Base-by-base conservation (phyloP, 257 asterid species). In the Fraxinus quadrangulata region DNA sequence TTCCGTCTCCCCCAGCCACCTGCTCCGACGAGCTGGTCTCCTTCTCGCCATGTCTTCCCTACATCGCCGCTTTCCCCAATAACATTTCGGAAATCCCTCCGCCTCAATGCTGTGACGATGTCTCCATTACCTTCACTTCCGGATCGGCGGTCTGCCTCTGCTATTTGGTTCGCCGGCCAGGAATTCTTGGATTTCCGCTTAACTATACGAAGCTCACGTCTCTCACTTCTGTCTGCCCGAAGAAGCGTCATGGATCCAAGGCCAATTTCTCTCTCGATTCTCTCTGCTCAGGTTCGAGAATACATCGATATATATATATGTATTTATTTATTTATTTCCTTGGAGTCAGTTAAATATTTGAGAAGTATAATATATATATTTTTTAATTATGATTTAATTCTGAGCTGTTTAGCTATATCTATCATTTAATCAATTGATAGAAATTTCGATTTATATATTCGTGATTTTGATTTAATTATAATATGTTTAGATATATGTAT, bases 31-130 rank as follows among this genome's bases (percentile, higher is more conserved):
- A 88, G 76, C 80, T 94, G 74, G 93, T 91, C 34, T 26, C 80
- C 7, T 91, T 94, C 85, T 92, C 98, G 12, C 67, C 86, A 37
- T 94, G 98, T 71, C 94, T 94, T 24, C 83, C 94, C 0, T 92
- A 83, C 86, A 83, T 88, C 67, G 82, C 97, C 23, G 79, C 73
- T 19, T 74, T 83, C 70, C 95, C 97, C 30, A 94, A 91, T 91
- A 94, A 92, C 78, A 76, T 76, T 79, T 84, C 94, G 54, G 83
- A 61, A 36, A 77, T 82, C 28, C 98, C 97, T 24, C 80, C 93
- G 33, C 80, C 82, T 39, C 86, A 86, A 76, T 94, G 98, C 82
- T 94, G 98, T 80, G 77, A 85, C 28, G 87, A 78, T 63, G 78
- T 92, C 21, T 81, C 88, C 49, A 66, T 84, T 30, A 86, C 91